Evolutionary conservation across 768 basidiomycete genomes (phyloP), one percentile per base, ranked within the genome.

Genomic region (Lyophyllum shimeji): DNA sequence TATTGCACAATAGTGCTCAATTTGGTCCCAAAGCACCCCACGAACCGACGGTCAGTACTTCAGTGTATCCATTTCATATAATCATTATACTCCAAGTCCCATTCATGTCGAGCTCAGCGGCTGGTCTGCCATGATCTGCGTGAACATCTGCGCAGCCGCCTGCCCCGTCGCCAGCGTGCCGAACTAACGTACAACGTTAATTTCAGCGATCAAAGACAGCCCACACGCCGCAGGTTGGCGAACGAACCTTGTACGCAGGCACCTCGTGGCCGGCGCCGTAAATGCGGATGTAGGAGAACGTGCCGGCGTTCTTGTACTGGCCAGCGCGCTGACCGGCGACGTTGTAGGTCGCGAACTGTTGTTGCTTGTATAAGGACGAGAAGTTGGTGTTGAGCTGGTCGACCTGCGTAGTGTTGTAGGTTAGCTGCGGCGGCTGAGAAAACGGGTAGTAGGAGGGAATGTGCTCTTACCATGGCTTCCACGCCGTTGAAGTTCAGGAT

Each of bases 251-350:
- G 53, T 81, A 81, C 1, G 78, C 76, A 24, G 79, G 76, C 15
- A 79, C 78, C 52, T 80, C 76, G 55, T 81, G 78, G 0, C 77
- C 78, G 20, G 79, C 76, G 9, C 75, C 75, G 55, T 69, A 80
- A 27, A 84, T 74, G 9, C 83, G 74, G 13, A 85, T 64, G 58
- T 84, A 85, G 7, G 82, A 82, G 65, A 77, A 74, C 1, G 72
- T 81, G 11, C 83, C 83, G 4, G 83, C 82, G 55, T 82, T 83
- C 71, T 85, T 85, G 70, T 71, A 83, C 31, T 79, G 66, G 2
- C 83, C 84, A 4, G 84, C 71, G 2, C 65, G 54, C 53, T 78
- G 72, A 0, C 84, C 84, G 1, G 71, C 63, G 15, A 86, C 83
- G 0, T 72, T 82, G 67, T 74, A 85, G 45, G 73, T 72, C 11